Evolutionary conservation across 192 early-diverging fungal genomes (phyloP).

Genomic region (Coemansia sp.): DNA sequence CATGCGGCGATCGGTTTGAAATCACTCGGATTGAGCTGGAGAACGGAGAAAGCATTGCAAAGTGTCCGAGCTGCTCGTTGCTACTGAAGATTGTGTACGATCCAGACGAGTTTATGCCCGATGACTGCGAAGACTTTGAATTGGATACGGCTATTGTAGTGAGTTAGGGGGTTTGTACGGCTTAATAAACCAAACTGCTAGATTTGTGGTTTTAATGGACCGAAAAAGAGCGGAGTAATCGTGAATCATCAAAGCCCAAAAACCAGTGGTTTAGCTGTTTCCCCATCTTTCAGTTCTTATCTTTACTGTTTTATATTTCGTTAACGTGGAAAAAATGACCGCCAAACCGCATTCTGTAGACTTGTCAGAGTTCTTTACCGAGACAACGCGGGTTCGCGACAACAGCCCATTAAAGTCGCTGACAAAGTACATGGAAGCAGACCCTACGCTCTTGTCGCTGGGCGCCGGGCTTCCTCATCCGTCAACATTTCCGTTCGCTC

Average conservation of each 20-base stretch:
- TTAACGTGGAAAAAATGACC: background rate
- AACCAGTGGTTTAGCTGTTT: background rate
- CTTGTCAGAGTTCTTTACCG: conserved; percentile 38
- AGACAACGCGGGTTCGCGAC: conserved; percentile 33
- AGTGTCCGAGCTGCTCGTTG: conserved; percentile 91
- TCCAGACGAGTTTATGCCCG: conserved; percentile 47
- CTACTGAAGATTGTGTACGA: conserved; percentile 91
- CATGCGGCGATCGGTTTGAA: conserved; percentile 93
- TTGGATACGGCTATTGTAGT: conserved; percentile 24
- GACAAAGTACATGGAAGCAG: conserved; percentile 43
- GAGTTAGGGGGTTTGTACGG: background rate
- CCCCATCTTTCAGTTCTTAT: background rate
- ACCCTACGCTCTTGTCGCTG: conserved; percentile 61
- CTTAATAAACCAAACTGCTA: too few relatives aligned
- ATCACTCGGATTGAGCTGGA: conserved; percentile 75
- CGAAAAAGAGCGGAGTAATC: background rate
- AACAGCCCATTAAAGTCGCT: conserved; percentile 49
- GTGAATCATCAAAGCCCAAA: background rate
- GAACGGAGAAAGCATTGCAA: conserved; percentile 83
- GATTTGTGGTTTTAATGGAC: too few relatives aligned
- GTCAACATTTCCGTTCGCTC: conserved; percentile 62
- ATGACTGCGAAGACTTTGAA: conserved; percentile 25
- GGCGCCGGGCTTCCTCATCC: conserved; percentile 71
- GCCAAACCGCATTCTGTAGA: conserved; percentile 33
- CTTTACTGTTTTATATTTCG: background rate